Evolutionary conservation across 805 yeast species (phyloP).

Genomic region (Metschnikowia chrysomelidarum): DNA sequence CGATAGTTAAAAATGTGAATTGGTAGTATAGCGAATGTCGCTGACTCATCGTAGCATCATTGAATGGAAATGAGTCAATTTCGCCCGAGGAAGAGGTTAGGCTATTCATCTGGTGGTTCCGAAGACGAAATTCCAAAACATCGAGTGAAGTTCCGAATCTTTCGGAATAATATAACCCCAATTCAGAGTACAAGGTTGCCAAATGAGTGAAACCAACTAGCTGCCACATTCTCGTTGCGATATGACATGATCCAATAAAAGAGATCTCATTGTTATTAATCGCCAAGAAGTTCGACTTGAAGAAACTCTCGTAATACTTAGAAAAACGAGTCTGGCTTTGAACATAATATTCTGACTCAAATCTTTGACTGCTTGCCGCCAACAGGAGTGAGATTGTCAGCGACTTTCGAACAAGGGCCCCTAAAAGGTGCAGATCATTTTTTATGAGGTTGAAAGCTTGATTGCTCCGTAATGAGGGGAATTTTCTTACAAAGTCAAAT

Average conservation of each 20-base stretch:
- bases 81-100: not conserved
- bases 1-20: constrained; percentile 38
- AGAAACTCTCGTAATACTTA: constrained; percentile 51
- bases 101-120: constrained; percentile 39
- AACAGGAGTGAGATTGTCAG: constrained; percentile 46
- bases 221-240: constrained; percentile 48
- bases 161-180: constrained; percentile 43
- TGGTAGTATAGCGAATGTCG: constrained; percentile 42
- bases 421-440: constrained; percentile 64
- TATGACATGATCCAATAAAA: constrained; percentile 47
- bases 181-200: constrained; percentile 46
- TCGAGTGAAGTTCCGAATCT: constrained; percentile 17
- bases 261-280: constrained; percentile 45
- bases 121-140: constrained; percentile 24
- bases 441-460: constrained; percentile 47
- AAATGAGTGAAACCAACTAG: constrained; percentile 49
- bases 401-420: constrained; percentile 56
- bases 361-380: constrained; percentile 63
- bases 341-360: constrained; percentile 57
- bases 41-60: constrained; percentile 24
- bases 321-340: constrained; percentile 48
- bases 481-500: constrained; percentile 62
- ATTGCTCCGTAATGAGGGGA: constrained; percentile 53
- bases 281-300: constrained; percentile 55
- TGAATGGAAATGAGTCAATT: not conserved